Conservation (phyloP, 352 stramenopile species). For the Pythium rhizo-oryzae region DNA sequence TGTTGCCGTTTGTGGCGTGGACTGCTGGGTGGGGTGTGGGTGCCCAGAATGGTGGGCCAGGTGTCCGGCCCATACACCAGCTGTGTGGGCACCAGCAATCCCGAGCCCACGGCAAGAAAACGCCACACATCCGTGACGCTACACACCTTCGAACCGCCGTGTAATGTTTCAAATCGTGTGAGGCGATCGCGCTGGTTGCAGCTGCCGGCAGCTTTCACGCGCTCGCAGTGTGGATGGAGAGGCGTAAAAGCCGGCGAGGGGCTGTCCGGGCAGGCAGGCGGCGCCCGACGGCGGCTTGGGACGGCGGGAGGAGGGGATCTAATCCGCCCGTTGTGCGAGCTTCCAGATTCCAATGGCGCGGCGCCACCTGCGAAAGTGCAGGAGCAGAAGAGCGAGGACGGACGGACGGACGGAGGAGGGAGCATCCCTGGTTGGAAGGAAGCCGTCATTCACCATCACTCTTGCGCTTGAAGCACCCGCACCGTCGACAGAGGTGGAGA, state of each 20-base stretch:
- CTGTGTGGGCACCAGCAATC: background rate
- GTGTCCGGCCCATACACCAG: background rate
- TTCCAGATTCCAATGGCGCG: background rate
- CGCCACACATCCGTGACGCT: constrained; percentile 14
- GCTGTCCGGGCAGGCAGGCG: background rate
- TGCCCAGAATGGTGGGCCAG: constrained; percentile 6
- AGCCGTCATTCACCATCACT: constrained; percentile 19
- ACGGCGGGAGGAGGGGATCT: too few relatives aligned
- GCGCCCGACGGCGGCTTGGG: background rate
- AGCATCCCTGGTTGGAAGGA: background rate
- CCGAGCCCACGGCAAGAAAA: background rate
- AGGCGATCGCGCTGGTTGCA: background rate
- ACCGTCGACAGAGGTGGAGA: background rate
- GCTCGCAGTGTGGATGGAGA: constrained; percentile 6
- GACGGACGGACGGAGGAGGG: background rate
- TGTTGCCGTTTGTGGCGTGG: background rate
- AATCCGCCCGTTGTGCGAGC: background rate
- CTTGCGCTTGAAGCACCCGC: constrained; percentile 13
- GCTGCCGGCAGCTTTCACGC: background rate
- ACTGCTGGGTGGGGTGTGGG: constrained; percentile 2
- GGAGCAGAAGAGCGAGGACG: background rate
- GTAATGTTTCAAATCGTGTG: constrained; percentile 6
- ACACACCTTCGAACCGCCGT: constrained; percentile 26
- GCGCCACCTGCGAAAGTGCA: constrained; percentile 15
- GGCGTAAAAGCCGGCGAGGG: background rate